These are phyloP conservation scores for Fusarium sp. DNA, from an alignment of 2,329 filamentous ascomycete species.

Conservation along the genomic window DNA sequence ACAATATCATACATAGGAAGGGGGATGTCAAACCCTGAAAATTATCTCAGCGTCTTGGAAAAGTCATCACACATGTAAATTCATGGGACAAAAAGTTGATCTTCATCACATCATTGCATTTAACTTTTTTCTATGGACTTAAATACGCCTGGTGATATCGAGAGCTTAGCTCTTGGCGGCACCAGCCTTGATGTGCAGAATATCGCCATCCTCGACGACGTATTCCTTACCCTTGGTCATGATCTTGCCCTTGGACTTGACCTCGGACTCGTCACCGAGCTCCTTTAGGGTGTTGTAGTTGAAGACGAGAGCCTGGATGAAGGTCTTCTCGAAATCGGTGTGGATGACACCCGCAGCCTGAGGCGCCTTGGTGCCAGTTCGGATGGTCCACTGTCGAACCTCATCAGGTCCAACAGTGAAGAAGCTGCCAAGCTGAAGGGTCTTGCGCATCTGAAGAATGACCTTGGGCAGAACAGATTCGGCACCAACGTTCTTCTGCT, in stretches of 20 bases:
- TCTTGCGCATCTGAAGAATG: constrained; percentile 91
- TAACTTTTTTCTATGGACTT: constrained; percentile 34
- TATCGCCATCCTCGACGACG: constrained; percentile 83
- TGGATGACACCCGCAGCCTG: constrained; percentile 98
- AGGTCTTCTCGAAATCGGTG: constrained; percentile 99
- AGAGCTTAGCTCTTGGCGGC: constrained; percentile 74
- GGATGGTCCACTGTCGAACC: constrained; percentile 97
- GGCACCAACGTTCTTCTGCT: constrained; percentile 87
- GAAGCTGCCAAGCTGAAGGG: constrained; percentile 89
- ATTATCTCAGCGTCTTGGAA: background rate
- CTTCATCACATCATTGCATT: constrained; percentile 38
- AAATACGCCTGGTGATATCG: constrained; percentile 13
- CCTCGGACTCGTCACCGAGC: constrained; percentile 84
- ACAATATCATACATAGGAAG: no score
- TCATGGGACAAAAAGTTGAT: background rate
- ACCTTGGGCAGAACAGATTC: constrained; percentile 93
- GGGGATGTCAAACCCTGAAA: no score
- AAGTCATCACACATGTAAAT: background rate
- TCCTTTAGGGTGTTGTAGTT: constrained; percentile 86
- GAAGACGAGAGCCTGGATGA: constrained; percentile 96
- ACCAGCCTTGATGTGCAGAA: constrained; percentile 89
- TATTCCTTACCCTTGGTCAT: constrained; percentile 99
- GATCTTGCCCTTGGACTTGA: constrained; percentile 94
- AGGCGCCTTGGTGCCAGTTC: constrained; percentile 95
- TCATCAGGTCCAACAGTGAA: constrained; percentile 97